Evolutionary conservation across 2,329 filamentous ascomycete species (phyloP), one percentile per base, ranked within the genome.

Genomic region (Penicillium concentricum): DNA sequence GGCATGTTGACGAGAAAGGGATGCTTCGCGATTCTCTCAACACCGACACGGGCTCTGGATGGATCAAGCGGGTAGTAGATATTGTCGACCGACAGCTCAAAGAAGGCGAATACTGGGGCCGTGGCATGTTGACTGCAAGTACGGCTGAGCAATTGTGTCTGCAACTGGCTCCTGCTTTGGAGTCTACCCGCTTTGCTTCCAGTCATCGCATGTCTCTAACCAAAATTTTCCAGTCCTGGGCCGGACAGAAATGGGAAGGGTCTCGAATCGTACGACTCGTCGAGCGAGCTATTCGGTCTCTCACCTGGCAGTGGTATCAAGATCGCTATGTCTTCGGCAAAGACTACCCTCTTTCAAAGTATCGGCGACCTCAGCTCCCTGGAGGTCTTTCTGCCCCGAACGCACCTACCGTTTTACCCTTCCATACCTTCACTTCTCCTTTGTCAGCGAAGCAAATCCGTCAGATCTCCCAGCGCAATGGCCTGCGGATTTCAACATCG

Each of bases 391-490:
- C 89, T 0, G 83, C 96, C 10, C 94, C 94, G 4, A 87, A 90
- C 30, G 93, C 94, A 6, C 94, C 94, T 2, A 99, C 94, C 0
- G 92, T 99, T 1, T 81, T 99, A 1, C 94, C 94, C 0, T 99
- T 99, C 69, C 94, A 99, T 73, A 97, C 94, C 0, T 99, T 99
- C 69, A 99, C 94, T 1, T 96, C 90, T 62, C 94, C 94, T 0
- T 80, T 99, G 62, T 92, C 91, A 7, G 92, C 94, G 4, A 91
- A 90, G 71, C 91, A 97, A 64, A 91, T 99, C 58, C 89, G 94
- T 16, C 85, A 90, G 69, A 99, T 99, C 61, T 97, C 94, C 9
- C 93, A 97, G 72, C 85, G 94, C 24, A 99, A 99, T 70, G 94
- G 91, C 2, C 81, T 95, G 32, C 87, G 94, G 38, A 97, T 99